phyloP scores from a whole-genome alignment of 306 rosid species.

The Cicer chorassanicum region DNA sequence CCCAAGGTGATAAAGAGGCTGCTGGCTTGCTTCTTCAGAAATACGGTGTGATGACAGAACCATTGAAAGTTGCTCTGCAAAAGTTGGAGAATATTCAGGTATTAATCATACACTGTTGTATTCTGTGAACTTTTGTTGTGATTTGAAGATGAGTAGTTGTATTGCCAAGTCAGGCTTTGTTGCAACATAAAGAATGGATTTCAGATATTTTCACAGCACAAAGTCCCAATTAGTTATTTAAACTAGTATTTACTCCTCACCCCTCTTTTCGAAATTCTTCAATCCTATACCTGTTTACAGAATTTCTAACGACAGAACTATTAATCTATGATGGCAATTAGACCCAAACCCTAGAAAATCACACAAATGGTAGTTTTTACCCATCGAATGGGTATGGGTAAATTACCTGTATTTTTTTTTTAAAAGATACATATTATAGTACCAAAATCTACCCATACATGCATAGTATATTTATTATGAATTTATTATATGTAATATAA shows the following conservation, averaged over 20 bases:
- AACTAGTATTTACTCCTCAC: slow-evolving; percentile 10
- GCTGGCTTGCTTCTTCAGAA: slow-evolving; percentile 78
- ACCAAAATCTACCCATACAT: neutral
- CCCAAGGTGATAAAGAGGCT: slow-evolving; percentile 86
- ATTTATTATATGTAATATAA: no score
- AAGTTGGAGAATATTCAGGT: slow-evolving; percentile 85
- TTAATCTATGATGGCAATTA: neutral
- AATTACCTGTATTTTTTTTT: neutral
- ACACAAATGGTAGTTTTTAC: neutral
- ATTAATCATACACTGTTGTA: slow-evolving; percentile 26
- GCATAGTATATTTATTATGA: neutral
- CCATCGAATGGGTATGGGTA: neutral
- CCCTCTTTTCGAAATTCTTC: slow-evolving; percentile 3
- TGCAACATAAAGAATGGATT: slow-evolving; percentile 7
- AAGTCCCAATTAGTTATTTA: slow-evolving; percentile 21
- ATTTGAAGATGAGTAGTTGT: slow-evolving; percentile 17
- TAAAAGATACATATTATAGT: neutral
- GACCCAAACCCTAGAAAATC: neutral
- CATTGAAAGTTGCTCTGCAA: slow-evolving; percentile 64
- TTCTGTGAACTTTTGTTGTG: slow-evolving; percentile 22
- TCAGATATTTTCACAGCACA: neutral
- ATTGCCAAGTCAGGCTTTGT: slow-evolving; percentile 1
- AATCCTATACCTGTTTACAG: neutral
- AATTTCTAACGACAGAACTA: neutral
- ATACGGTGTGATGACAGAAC: slow-evolving; percentile 61